A percentile compares a stretch with the other conserved stretches of the same genome.
These are phyloP conservation scores for Arachis monticola DNA, from an alignment of 331 rosid genomes.

Conservation along the genomic window DNA sequence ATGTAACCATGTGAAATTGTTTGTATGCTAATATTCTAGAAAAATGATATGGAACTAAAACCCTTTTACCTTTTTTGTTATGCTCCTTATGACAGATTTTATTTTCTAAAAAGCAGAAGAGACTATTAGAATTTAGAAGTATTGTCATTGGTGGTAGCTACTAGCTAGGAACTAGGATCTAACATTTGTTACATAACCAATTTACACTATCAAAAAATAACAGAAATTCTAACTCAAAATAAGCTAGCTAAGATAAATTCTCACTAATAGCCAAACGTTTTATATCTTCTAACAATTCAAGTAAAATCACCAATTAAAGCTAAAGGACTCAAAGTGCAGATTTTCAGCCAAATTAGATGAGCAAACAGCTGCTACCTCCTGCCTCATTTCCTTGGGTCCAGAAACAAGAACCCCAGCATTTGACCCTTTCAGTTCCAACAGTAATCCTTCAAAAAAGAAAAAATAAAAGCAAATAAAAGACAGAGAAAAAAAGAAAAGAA, in stretches of 20 bases:
- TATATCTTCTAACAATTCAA: not conserved
- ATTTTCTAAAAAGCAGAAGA: not conserved
- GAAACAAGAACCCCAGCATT: conserved; percentile 57
- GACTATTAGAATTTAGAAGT: not conserved
- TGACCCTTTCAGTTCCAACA: conserved; percentile 47
- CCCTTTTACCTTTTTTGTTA: not conserved
- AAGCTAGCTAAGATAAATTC: not conserved
- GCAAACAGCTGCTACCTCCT: conserved; percentile 66
- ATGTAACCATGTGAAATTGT: not conserved
- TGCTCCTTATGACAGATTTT: not conserved
- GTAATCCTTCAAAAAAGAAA: conserved; percentile 39
- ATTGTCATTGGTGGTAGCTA: not conserved
- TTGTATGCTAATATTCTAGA: not conserved
- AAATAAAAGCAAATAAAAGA: not conserved
- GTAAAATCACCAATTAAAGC: not conserved
- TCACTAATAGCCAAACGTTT: not conserved
- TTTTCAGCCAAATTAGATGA: conserved; percentile 27
- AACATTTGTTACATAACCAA: not conserved
- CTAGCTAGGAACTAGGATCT: not conserved
- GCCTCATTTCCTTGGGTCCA: conserved; percentile 69
- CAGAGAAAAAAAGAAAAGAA: no score
- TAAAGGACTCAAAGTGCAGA: not conserved
- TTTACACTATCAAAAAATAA: no score
- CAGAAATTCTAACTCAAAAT: not conserved
- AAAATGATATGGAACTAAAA: not conserved